phyloP scores from a whole-genome alignment of 805 yeast species.

The Isabelozyma gotoi region DNA sequence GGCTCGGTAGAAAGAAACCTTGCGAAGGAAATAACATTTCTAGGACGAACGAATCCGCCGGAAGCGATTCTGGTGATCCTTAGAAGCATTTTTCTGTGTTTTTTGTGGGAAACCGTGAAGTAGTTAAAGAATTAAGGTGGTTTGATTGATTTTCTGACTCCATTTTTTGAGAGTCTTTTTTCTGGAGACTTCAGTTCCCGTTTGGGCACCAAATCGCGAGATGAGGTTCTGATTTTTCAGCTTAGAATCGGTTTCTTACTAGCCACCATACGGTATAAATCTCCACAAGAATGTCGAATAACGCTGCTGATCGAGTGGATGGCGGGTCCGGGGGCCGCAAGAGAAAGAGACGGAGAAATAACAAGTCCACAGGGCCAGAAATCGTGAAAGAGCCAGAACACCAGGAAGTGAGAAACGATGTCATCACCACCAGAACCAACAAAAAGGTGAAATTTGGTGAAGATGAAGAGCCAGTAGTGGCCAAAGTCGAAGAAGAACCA shows the following conservation, averaged over 20 bases:
- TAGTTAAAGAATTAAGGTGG: not conserved
- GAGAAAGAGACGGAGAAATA: slow-evolving; percentile 31
- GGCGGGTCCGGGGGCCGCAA: slow-evolving; percentile 9
- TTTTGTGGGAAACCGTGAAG: not conserved
- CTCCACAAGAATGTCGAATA: slow-evolving; percentile 9
- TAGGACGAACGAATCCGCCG: not conserved
- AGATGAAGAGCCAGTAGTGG: slow-evolving; percentile 1
- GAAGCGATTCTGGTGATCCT: not conserved
- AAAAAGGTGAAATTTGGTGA: slow-evolving; percentile 25
- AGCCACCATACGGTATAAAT: not conserved
- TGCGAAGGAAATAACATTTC: not conserved
- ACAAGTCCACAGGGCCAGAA: slow-evolving; percentile 13
- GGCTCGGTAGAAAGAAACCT: slow-evolving; percentile 6
- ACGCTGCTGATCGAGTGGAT: slow-evolving; percentile 4
- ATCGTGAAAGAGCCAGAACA: not conserved
- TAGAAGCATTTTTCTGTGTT: not conserved
- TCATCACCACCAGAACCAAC: slow-evolving; percentile 12
- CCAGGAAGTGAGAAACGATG: slow-evolving; percentile 10
- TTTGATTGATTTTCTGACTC: not conserved
- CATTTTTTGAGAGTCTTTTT: not conserved
- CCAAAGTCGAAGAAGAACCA: not conserved
- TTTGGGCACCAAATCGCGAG: not conserved
- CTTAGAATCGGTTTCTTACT: too few relatives aligned
- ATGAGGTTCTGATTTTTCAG: not conserved
- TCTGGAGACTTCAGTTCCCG: not conserved